These are phyloP conservation scores for Cyclospora cayetanensis DNA, from an alignment of 169 alveolate species.

Conservation along the genomic window DNA sequence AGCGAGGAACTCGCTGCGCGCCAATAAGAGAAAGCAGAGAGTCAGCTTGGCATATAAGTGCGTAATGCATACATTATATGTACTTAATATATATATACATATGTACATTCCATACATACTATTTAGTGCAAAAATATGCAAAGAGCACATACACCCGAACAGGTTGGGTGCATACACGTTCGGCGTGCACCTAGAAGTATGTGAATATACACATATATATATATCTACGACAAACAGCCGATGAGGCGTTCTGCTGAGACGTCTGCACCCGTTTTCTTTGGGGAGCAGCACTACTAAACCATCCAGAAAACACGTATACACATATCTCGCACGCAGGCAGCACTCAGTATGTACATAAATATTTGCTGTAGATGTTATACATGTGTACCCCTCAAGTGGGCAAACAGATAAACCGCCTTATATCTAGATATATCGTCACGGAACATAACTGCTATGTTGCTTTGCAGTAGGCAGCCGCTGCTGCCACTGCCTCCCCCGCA, in stretches of 20 bases:
- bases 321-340: background rate
- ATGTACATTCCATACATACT: background rate
- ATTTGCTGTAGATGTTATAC: background rate
- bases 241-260: slow-evolving; percentile 21
- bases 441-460: background rate
- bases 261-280: background rate
- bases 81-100: background rate
- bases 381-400: background rate
- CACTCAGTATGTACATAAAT: background rate
- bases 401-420: background rate
- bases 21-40: slow-evolving; percentile 36
- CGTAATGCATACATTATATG: background rate
- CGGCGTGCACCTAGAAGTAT: too few species aligned
- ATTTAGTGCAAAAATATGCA: background rate
- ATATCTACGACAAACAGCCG: background rate
- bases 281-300: slow-evolving; percentile 10
- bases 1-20: slow-evolving; percentile 39
- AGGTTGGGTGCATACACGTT: background rate
- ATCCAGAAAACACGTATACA: background rate
- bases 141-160: background rate
- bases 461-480: background rate
- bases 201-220: background rate
- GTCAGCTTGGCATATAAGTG: background rate
- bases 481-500: background rate
- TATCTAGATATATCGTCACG: background rate